Evolutionary conservation across 140 eudicot species (phyloP).

Genomic region (Bidens hawaiensis): DNA sequence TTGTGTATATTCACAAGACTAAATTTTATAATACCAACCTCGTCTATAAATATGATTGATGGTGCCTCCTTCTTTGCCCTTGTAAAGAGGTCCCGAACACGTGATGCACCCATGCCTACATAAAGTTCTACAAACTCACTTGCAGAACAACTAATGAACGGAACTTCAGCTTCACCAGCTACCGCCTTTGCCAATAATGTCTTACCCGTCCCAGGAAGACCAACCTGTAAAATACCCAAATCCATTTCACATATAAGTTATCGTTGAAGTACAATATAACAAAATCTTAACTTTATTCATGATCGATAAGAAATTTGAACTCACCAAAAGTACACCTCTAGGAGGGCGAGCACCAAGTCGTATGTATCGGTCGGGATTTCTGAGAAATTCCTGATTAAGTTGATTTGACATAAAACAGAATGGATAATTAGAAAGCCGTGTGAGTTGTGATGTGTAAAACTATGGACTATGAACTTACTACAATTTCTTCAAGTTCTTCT

Average conservation of each 20-base stretch:
- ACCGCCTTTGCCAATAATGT: conserved; percentile 99
- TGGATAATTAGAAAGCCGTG: conserved; percentile 8
- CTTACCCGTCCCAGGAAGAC: conserved; percentile 99
- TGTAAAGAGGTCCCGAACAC: conserved; percentile 88
- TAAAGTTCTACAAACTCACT: conserved; percentile 96
- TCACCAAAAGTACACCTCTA: conserved; percentile 95
- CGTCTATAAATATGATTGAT: conserved; percentile 93
- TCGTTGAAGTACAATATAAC: background rate
- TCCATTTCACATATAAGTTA: conserved; percentile 19
- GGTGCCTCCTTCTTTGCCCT: conserved; percentile 96
- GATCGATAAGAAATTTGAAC: conserved; percentile 20
- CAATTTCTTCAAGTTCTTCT: conserved; percentile 94
- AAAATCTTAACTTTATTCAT: background rate
- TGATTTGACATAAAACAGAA: conserved; percentile 3
- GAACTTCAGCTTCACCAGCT: conserved; percentile 99
- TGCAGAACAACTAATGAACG: conserved; percentile 97
- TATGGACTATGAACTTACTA: conserved; percentile 42
- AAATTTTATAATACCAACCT: conserved; percentile 47
- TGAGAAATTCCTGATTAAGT: conserved; percentile 79
- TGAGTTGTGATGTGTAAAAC: conserved; percentile 15
- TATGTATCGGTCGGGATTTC: conserved; percentile 82
- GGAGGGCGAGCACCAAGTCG: conserved; percentile 99
- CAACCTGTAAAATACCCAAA: conserved; percentile 67
- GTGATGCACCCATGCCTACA: conserved; percentile 98
- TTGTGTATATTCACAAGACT: background rate